Evolutionary conservation across 306 rosid genomes (phyloP).

Genomic region (Inga leiocalycina): DNA sequence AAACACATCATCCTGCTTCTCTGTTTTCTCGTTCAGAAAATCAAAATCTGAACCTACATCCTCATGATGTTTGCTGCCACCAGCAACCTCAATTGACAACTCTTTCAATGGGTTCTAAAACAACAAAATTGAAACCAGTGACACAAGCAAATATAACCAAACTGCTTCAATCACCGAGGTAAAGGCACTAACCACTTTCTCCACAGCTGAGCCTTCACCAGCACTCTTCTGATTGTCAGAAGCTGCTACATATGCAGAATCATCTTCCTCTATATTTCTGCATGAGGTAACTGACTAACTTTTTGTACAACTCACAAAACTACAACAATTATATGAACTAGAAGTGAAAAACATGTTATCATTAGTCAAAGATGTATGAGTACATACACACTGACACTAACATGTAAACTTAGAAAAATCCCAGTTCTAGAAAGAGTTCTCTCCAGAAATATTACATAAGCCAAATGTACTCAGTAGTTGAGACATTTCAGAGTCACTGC

Average conservation of each 20-base stretch:
- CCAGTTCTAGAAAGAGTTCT: conserved; percentile 27
- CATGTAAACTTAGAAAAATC: conserved; percentile 1
- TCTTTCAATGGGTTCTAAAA: conserved; percentile 66
- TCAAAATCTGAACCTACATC: conserved; percentile 56
- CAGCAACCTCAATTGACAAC: conserved; percentile 48
- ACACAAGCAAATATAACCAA: conserved; percentile 32
- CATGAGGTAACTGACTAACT: conserved; percentile 45
- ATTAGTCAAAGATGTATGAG: neutral
- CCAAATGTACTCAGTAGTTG: neutral
- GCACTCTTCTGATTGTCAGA: conserved; percentile 58
- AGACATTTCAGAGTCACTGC: neutral
- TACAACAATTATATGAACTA: conserved; percentile 26
- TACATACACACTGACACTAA: neutral
- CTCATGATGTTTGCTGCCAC: conserved; percentile 50
- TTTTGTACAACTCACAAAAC: conserved; percentile 38
- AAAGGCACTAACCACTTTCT: conserved; percentile 57
- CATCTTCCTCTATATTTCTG: conserved; percentile 84
- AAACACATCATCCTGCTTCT: conserved; percentile 50
- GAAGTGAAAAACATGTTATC: conserved; percentile 6
- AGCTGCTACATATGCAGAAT: conserved; percentile 59
- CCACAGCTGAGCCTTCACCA: conserved; percentile 56
- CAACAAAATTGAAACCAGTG: conserved; percentile 39
- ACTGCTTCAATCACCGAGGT: conserved; percentile 16
- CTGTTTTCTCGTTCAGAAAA: conserved; percentile 47
- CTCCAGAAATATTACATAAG: conserved; percentile 2